These are phyloP conservation scores for Orychophragmus violaceus DNA, from an alignment of 345 rosid species.

Conservation along the genomic window DNA sequence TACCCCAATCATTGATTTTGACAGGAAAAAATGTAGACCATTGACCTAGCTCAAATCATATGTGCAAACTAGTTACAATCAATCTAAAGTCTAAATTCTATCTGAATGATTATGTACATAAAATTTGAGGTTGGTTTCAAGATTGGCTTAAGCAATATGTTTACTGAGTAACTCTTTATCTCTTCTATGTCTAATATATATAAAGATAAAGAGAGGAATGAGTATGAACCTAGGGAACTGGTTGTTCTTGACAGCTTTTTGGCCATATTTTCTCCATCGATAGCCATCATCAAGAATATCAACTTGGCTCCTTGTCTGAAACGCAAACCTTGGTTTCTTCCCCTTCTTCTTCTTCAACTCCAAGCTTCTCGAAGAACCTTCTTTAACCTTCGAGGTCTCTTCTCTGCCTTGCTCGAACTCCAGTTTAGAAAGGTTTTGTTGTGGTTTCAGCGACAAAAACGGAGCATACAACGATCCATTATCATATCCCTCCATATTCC, in stretches of 20 bases:
- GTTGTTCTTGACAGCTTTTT: slow-evolving; percentile 78
- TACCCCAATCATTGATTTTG: background rate
- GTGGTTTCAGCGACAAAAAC: slow-evolving; percentile 20
- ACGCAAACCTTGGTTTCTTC: slow-evolving; percentile 66
- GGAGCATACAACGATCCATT: slow-evolving; percentile 18
- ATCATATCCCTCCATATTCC: slow-evolving; percentile 21
- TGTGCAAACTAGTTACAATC: background rate
- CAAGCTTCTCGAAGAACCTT: slow-evolving; percentile 17
- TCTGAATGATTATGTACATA: background rate
- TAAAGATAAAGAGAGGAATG: background rate
- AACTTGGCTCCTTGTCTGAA: slow-evolving; percentile 83
- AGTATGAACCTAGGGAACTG: slow-evolving; percentile 45
- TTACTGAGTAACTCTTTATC: background rate
- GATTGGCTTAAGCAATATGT: background rate
- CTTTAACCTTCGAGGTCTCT: slow-evolving; percentile 7
- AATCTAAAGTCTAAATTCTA: background rate
- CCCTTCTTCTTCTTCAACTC: slow-evolving; percentile 43
- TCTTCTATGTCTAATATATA: background rate
- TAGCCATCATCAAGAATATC: slow-evolving; percentile 94
- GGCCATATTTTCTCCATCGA: slow-evolving; percentile 91
- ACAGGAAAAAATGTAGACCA: background rate
- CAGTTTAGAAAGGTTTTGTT: background rate
- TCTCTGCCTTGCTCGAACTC: slow-evolving; percentile 10
- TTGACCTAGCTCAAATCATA: background rate
- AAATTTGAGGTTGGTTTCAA: background rate